Conservation (phyloP, 331 rosid species). For the Rhamnella rubrinervis region DNA sequence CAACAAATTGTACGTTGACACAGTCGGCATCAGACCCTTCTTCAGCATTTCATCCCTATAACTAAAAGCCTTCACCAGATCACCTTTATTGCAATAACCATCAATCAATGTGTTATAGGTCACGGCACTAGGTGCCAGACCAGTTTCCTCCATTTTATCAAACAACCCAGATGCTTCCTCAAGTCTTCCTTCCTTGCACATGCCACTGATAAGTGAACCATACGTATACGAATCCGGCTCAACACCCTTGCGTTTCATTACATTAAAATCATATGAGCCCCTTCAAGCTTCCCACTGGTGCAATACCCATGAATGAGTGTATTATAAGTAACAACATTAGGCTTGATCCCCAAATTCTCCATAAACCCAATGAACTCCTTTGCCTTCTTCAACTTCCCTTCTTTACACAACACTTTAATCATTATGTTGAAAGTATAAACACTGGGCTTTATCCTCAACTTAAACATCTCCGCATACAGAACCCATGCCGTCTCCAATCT, state of each 20-base stretch:
- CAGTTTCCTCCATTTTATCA: conserved; percentile 46
- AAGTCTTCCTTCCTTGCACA: conserved; percentile 64
- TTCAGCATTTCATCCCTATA: conserved; percentile 65
- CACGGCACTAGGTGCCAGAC: conserved; percentile 60
- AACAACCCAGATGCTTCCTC: conserved; percentile 63
- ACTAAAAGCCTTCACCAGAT: conserved; percentile 60
- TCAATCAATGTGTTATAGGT: conserved; percentile 76
- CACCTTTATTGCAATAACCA: conserved; percentile 69
- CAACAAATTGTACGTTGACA: conserved; percentile 69
- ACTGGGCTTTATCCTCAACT: conserved; percentile 58
- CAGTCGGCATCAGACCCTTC: conserved; percentile 55
- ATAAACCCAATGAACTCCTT: conserved; percentile 63
- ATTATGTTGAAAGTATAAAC: conserved; percentile 70
- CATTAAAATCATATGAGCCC: conserved; percentile 42
- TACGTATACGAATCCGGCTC: conserved; percentile 67
- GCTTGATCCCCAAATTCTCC: conserved; percentile 59
- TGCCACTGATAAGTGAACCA: conserved; percentile 52
- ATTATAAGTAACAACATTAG: conserved; percentile 70
- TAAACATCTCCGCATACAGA: conserved; percentile 84
- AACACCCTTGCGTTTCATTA: conserved; percentile 57
- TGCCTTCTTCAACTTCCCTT: conserved; percentile 79
- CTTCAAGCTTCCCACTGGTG: conserved; percentile 47
- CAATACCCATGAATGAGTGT: conserved; percentile 66
- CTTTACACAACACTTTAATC: conserved; percentile 79
- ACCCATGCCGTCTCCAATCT: conserved; percentile 59